Conservation (phyloP, 208 protist species). For the Tetramitus jugosus region DNA sequence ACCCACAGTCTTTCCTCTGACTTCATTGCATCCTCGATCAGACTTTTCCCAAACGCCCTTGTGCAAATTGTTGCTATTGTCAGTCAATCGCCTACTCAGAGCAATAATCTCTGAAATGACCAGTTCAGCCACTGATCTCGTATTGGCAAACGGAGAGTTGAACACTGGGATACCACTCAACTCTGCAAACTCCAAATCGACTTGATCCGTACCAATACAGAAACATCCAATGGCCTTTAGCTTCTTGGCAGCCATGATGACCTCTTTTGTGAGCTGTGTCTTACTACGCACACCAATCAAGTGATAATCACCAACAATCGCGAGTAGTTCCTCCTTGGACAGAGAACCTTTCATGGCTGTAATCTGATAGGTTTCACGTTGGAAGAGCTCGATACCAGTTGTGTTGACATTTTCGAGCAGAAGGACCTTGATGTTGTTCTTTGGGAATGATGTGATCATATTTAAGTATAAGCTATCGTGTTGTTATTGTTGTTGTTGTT, state of each 20-base stretch:
- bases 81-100: conserved; percentile 66
- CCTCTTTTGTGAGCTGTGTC: conserved; percentile 60
- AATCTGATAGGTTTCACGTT: too few relatives aligned
- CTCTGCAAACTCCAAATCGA: conserved; percentile 66
- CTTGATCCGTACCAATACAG: conserved; percentile 88
- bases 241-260: conserved; percentile 59
- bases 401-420: too few relatives aligned
- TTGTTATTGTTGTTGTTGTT: too few relatives aligned
- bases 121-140: conserved; percentile 79
- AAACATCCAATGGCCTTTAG: conserved; percentile 80
- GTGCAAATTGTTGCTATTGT: conserved; percentile 73
- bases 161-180: conserved; percentile 74
- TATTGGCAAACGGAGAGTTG: conserved; percentile 88
- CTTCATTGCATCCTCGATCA: conserved; percentile 58
- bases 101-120: conserved; percentile 77
- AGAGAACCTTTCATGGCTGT: conserved; percentile 52
- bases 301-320: conserved; percentile 67
- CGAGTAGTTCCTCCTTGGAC: conserved; percentile 53
- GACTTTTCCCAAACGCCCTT: conserved; percentile 74
- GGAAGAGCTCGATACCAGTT: too few relatives aligned
- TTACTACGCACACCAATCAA: conserved; percentile 81
- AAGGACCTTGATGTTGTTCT: too few relatives aligned
- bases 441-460: too few relatives aligned
- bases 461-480: too few relatives aligned
- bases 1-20: conserved; percentile 70